Conservation (phyloP, 441 rosid species). For the Pelargonium fulgidum region DNA sequence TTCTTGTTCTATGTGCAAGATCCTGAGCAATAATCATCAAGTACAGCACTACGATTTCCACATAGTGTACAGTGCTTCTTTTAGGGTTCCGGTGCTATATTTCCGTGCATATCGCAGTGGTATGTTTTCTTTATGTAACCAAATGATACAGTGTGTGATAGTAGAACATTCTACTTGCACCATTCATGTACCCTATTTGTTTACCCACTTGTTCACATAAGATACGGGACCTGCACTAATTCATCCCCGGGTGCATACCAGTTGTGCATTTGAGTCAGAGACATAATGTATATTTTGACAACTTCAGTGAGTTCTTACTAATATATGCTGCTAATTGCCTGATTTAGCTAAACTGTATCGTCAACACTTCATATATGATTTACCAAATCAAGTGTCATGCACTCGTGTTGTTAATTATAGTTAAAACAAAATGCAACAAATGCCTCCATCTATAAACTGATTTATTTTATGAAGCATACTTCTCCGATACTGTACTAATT, state of each 20-base stretch:
- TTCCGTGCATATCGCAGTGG: constrained; percentile 58
- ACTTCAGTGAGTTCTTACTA: background rate
- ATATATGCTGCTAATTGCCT: too few relatives aligned
- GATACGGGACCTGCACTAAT: background rate
- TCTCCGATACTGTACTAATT: constrained; percentile 1
- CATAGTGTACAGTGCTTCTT: constrained; percentile 60
- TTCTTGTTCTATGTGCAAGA: constrained; percentile 32
- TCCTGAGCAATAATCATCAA: constrained; percentile 29
- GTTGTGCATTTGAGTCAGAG: background rate
- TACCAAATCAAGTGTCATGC: background rate
- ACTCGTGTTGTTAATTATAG: too few relatives aligned
- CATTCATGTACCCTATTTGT: background rate
- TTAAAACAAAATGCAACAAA: too few relatives aligned
- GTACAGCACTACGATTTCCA: constrained; percentile 67
- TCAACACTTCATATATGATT: too few relatives aligned
- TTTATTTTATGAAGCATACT: too few relatives aligned
- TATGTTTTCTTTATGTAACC: constrained; percentile 24
- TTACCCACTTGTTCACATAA: background rate
- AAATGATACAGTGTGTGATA: background rate
- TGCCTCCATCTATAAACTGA: too few relatives aligned
- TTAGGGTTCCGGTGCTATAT: constrained; percentile 68
- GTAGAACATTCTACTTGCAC: background rate
- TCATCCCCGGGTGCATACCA: background rate
- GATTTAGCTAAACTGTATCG: too few relatives aligned
- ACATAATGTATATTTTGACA: background rate